Conservation (phyloP, 163 green algal species). For the Scenedesmus sp. region DNA sequence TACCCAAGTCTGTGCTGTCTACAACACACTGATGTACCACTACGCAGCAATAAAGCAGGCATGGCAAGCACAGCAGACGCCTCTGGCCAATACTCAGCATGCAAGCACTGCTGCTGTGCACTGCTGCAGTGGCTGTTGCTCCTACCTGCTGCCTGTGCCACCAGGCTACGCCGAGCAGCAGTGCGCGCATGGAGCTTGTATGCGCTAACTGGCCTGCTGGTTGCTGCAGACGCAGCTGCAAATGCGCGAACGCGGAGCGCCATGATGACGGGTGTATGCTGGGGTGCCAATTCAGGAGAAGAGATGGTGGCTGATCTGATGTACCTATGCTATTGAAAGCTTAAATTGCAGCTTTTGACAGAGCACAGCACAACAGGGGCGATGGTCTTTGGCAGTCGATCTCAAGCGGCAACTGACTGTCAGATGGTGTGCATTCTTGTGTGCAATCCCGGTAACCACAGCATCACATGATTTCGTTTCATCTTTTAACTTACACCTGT, state of each 20-base stretch:
- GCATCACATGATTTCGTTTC: too few species aligned
- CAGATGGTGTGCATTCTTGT: not conserved
- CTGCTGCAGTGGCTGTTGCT: not conserved
- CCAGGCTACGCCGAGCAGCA: not conserved
- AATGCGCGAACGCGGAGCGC: not conserved
- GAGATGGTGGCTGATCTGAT: not conserved
- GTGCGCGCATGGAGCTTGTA: not conserved
- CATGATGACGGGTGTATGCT: not conserved
- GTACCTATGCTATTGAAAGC: too few species aligned
- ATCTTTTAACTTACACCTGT: too few species aligned
- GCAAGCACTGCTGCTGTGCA: not conserved
- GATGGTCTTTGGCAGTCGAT: not conserved
- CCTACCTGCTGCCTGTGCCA: constrained; percentile 15
- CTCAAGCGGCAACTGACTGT: constrained; percentile 10
- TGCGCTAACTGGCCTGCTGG: not conserved
- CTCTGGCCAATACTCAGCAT: not conserved
- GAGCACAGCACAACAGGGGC: not conserved
- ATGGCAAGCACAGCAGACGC: too few species aligned
- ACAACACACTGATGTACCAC: too few species aligned
- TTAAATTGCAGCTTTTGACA: not conserved
- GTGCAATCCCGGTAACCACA: not conserved
- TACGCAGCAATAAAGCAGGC: too few species aligned
- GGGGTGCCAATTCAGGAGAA: not conserved
- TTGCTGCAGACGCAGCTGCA: not conserved
- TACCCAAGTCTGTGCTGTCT: too few species aligned